Conservation (phyloP, 768 basidiomycete genomes). For the Candolleomyces efflorescens region DNA sequence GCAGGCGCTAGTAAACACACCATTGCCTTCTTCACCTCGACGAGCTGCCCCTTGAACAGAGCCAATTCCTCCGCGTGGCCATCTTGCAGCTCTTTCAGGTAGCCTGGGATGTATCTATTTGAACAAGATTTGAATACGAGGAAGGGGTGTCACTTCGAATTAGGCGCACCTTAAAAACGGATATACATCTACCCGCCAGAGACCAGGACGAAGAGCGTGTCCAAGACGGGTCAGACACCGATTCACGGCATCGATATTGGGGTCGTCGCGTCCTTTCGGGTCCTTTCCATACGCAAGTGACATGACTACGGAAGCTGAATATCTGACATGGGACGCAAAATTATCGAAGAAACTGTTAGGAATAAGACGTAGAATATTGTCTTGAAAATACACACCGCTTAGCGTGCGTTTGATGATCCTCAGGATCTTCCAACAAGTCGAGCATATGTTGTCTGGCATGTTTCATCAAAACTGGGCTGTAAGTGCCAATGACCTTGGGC, state of each 20-base stretch:
- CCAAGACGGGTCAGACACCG: slow-evolving; percentile 43
- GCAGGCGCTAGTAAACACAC: slow-evolving; percentile 22
- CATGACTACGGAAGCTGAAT: slow-evolving; percentile 48
- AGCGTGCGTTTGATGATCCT: slow-evolving; percentile 50
- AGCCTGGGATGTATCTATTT: slow-evolving; percentile 54
- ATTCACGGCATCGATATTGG: slow-evolving; percentile 43
- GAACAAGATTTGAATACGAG: background rate
- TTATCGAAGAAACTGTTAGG: background rate
- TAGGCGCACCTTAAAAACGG: slow-evolving; percentile 35
- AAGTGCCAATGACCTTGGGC: slow-evolving; percentile 44
- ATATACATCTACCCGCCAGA: slow-evolving; percentile 45
- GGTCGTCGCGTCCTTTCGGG: slow-evolving; percentile 39
- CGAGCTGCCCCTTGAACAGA: slow-evolving; percentile 51
- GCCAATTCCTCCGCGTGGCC: slow-evolving; percentile 54
- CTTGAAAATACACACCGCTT: slow-evolving; percentile 30
- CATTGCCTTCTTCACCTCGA: slow-evolving; percentile 40
- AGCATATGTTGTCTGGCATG: slow-evolving; percentile 39
- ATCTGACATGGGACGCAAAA: slow-evolving; percentile 24
- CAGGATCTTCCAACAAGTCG: slow-evolving; percentile 38
- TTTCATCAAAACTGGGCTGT: slow-evolving; percentile 45
- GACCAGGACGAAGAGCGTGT: slow-evolving; percentile 36
- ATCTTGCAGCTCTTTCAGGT: slow-evolving; percentile 49
- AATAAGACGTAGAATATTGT: background rate
- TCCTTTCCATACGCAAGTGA: slow-evolving; percentile 45
- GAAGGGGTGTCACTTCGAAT: background rate